A percentile compares a stretch with the other conserved stretches of the same genome.
phyloP scores from a whole-genome alignment of 106 monocot genomes.

The Gastrodia elata region DNA sequence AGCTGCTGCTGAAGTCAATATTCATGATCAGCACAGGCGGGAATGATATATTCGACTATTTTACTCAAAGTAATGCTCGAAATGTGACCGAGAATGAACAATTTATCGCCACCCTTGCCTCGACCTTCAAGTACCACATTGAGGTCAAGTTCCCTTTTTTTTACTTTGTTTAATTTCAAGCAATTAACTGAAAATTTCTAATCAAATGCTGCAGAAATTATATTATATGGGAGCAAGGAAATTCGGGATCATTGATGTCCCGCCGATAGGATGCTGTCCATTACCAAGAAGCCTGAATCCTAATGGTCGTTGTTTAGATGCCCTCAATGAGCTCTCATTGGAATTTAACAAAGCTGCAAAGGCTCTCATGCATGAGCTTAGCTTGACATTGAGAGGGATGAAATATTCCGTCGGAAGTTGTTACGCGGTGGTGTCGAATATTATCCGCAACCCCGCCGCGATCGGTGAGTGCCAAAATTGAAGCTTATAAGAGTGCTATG shows the following conservation, averaged over 20 bases:
- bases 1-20: slow-evolving; percentile 31
- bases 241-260: slow-evolving; percentile 18
- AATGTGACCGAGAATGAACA: slow-evolving; percentile 8
- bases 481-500: too few relatives aligned
- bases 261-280: slow-evolving; percentile 27
- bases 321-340: slow-evolving; percentile 17
- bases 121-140: slow-evolving; percentile 11
- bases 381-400: slow-evolving; percentile 17
- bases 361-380: slow-evolving; percentile 12
- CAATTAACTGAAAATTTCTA: not conserved
- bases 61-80: not conserved
- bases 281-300: slow-evolving; percentile 10
- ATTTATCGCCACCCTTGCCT: slow-evolving; percentile 15
- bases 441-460: not conserved
- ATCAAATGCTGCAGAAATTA: slow-evolving; percentile 15
- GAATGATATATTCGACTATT: slow-evolving; percentile 39
- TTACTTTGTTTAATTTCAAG: not conserved
- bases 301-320: slow-evolving; percentile 11
- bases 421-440: slow-evolving; percentile 4
- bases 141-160: slow-evolving; percentile 12
- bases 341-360: slow-evolving; percentile 12
- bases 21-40: slow-evolving; percentile 32
- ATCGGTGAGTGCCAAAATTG: slow-evolving; percentile 5
- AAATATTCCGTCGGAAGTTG: slow-evolving; percentile 24
- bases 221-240: slow-evolving; percentile 29